These are phyloP conservation scores for Atkinsonella texensis DNA, from an alignment of 2,329 filamentous ascomycete genomes.

Conservation along the genomic window DNA sequence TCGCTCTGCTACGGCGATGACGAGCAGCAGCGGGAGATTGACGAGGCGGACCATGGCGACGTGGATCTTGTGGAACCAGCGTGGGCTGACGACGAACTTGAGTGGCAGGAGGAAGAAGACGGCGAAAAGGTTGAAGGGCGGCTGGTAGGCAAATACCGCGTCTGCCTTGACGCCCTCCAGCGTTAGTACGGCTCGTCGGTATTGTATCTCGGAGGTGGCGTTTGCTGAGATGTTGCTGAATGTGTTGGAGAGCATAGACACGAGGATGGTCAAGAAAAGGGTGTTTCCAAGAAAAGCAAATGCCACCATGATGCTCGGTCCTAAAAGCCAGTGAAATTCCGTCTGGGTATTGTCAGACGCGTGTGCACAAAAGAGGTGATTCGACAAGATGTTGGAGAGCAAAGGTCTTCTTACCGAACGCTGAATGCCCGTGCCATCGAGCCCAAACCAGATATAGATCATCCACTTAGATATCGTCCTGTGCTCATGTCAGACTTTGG, in stretches of 20 bases:
- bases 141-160: conserved; percentile 70
- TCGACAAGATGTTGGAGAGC: neutral
- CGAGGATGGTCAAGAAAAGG: conserved; percentile 76
- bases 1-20: conserved; percentile 61
- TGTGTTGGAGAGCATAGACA: conserved; percentile 77
- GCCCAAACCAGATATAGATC: conserved; percentile 86
- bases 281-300: conserved; percentile 83
- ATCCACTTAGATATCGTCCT: conserved; percentile 78
- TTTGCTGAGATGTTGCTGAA: conserved; percentile 69
- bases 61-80: conserved; percentile 87
- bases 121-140: conserved; percentile 73
- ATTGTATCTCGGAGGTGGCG: conserved; percentile 73
- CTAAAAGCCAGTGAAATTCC: conserved; percentile 69
- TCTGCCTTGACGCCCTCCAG: conserved; percentile 80
- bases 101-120: conserved; percentile 63
- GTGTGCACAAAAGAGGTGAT: neutral
- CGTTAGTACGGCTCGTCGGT: conserved; percentile 66
- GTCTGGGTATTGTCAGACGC: conserved; percentile 24
- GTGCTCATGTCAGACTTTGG: neutral
- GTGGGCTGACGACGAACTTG: conserved; percentile 63
- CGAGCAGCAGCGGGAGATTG: conserved; percentile 62
- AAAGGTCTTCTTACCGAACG: conserved; percentile 30
- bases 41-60: conserved; percentile 62
- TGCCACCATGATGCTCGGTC: conserved; percentile 67
- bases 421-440: conserved; percentile 58